Conservation (phyloP, 1,284 basidiomycete genomes). For the Ceratorhiza oryzae-sativae region DNA sequence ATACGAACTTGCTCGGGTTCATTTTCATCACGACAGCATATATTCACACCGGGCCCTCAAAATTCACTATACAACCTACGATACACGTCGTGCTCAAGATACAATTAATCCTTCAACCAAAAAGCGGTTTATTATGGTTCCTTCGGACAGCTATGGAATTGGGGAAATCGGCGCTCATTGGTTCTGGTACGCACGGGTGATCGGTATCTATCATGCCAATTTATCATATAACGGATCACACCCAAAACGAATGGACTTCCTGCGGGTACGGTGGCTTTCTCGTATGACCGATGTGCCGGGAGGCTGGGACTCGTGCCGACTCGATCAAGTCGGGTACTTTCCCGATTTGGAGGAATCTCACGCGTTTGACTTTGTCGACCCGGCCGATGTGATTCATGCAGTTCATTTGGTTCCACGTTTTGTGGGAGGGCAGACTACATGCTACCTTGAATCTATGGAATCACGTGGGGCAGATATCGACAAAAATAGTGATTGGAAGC, state of each 20-base stretch:
- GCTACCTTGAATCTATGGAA: background rate
- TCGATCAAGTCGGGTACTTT: constrained; percentile 51
- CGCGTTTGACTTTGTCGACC: constrained; percentile 56
- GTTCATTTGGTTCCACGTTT: constrained; percentile 51
- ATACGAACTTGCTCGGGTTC: too few relatives aligned
- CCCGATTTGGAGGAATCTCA: constrained; percentile 14
- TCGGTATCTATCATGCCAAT: too few relatives aligned
- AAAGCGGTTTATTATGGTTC: too few relatives aligned
- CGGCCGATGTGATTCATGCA: constrained; percentile 50
- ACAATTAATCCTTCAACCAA: too few relatives aligned
- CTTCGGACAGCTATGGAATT: too few relatives aligned
- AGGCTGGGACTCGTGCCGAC: constrained; percentile 42
- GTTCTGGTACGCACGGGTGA: too few relatives aligned
- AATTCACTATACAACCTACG: too few relatives aligned
- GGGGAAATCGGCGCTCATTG: too few relatives aligned
- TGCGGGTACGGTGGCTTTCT: constrained; percentile 50
- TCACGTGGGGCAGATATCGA: constrained; percentile 29
- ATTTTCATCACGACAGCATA: too few relatives aligned
- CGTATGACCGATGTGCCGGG: constrained; percentile 37
- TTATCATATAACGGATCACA: too few relatives aligned
- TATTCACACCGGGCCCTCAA: too few relatives aligned
- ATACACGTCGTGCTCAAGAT: too few relatives aligned
- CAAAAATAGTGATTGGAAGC: constrained; percentile 26
- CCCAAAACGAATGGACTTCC: constrained; percentile 44
- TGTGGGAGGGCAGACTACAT: constrained; percentile 36